Conservation (phyloP, 2,329 filamentous ascomycete genomes). For the Colletotrichum sp. region DNA sequence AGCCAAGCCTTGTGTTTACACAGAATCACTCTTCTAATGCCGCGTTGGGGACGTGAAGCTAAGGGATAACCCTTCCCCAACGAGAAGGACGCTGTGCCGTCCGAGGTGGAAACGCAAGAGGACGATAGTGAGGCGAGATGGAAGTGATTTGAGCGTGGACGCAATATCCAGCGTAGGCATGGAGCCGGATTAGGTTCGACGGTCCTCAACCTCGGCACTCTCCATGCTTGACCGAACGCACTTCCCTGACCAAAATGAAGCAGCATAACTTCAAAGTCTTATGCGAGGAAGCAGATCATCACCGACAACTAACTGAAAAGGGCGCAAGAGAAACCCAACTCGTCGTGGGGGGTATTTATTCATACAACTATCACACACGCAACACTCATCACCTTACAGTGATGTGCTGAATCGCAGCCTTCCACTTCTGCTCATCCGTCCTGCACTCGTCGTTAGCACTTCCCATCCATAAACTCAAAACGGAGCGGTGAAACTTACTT, state of each 20-base stretch:
- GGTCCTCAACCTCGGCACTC: not conserved
- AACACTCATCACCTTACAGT: constrained; percentile 33
- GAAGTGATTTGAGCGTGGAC: too few relatives aligned
- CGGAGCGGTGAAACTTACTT: constrained; percentile 56
- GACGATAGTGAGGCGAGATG: too few relatives aligned
- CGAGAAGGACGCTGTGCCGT: too few relatives aligned
- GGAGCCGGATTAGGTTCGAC: fast-evolving
- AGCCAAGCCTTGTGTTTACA: too few relatives aligned
- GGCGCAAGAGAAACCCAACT: not conserved
- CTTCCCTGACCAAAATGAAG: not conserved
- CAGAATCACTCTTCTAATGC: too few relatives aligned
- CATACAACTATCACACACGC: constrained; percentile 1
- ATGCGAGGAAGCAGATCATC: not conserved
- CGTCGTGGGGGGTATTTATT: constrained; percentile 1
- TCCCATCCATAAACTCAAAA: not conserved
- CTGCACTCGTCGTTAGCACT: constrained; percentile 30
- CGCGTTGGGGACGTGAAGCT: too few relatives aligned
- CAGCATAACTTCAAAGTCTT: not conserved
- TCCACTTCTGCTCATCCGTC: constrained; percentile 84
- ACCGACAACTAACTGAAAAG: not conserved
- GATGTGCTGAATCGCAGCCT: constrained; percentile 70
- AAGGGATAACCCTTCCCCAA: too few relatives aligned
- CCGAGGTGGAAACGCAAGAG: too few relatives aligned
- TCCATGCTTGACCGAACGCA: not conserved
- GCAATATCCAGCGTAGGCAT: too few relatives aligned